A percentile compares a stretch with the other conserved stretches of the same genome.
Evolutionary conservation across 2,329 filamentous ascomycete species (phyloP).

Genomic region (Apiospora saccharicola): DNA sequence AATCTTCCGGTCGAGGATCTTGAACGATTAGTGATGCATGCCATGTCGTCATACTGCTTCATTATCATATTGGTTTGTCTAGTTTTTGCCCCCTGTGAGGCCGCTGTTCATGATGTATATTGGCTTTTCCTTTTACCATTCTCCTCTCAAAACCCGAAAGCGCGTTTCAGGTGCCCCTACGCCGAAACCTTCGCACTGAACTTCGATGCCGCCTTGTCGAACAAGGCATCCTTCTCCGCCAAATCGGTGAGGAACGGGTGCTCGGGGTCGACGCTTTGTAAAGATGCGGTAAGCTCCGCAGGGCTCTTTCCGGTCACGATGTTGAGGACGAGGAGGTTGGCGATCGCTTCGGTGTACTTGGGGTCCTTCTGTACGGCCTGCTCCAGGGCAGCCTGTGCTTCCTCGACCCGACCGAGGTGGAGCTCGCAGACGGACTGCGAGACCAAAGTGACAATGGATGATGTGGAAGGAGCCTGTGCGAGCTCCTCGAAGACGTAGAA

Average conservation of each 20-base stretch:
- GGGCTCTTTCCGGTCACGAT: slow-evolving; percentile 78
- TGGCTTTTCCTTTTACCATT: not conserved
- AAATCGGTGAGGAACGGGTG: slow-evolving; percentile 79
- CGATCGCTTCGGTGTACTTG: slow-evolving; percentile 75
- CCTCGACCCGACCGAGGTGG: slow-evolving; percentile 86
- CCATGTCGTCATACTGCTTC: slow-evolving; percentile 3
- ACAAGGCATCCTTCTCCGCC: slow-evolving; percentile 84
- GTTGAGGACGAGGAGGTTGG: slow-evolving; percentile 83
- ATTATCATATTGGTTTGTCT: slow-evolving; percentile 13
- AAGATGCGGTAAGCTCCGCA: slow-evolving; percentile 61
- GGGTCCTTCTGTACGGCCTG: slow-evolving; percentile 80
- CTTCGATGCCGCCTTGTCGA: slow-evolving; percentile 86
- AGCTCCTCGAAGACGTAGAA: slow-evolving; percentile 99
- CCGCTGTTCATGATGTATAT: not conserved
- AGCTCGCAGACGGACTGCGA: slow-evolving; percentile 91
- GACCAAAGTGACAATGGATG: slow-evolving; percentile 78
- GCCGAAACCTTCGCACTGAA: slow-evolving; percentile 83
- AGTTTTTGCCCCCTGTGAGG: not conserved
- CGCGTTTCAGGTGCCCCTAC: slow-evolving; percentile 39
- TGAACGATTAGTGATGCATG: not conserved
- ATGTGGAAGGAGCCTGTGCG: slow-evolving; percentile 83
- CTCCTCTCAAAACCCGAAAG: not conserved
- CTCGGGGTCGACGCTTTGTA: slow-evolving; percentile 66
- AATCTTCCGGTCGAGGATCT: not conserved
- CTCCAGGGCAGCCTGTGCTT: slow-evolving; percentile 86